These are phyloP conservation scores for Phaeodactylum tricornutum DNA, from an alignment of 108 stramenopile species.

Conservation along the genomic window DNA sequence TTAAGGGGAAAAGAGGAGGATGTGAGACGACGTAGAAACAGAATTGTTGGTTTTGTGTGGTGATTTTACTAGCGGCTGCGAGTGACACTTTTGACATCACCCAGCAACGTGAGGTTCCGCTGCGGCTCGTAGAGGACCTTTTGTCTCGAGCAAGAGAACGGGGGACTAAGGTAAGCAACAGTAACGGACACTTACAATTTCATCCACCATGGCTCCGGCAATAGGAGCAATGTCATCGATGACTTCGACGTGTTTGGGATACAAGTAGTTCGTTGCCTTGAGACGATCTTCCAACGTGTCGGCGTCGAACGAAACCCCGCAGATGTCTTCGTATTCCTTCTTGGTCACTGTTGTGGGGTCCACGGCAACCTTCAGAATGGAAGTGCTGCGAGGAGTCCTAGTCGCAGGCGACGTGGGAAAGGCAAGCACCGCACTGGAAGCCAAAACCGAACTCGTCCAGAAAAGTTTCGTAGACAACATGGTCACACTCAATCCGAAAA, in stretches of 20 bases:
- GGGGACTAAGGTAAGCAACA: neutral
- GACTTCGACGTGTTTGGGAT: constrained; percentile 89
- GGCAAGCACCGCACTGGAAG: neutral
- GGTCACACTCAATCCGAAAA: too few relatives aligned
- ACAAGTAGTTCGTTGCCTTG: constrained; percentile 51
- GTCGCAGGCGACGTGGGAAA: neutral
- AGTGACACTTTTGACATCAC: too few relatives aligned
- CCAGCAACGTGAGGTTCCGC: neutral
- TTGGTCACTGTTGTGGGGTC: constrained; percentile 64
- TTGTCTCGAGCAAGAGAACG: neutral
- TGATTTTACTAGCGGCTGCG: too few relatives aligned
- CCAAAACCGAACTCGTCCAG: neutral
- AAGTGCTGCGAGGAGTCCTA: neutral
- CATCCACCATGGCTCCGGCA: constrained; percentile 72
- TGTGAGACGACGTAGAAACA: neutral
- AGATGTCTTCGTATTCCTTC: constrained; percentile 77
- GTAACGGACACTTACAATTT: constrained; percentile 63
- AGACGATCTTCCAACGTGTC: constrained; percentile 34
- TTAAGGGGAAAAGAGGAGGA: neutral
- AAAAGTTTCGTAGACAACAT: too few relatives aligned
- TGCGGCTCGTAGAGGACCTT: neutral
- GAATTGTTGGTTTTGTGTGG: too few relatives aligned
- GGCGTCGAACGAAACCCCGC: constrained; percentile 61
- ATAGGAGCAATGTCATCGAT: constrained; percentile 76
- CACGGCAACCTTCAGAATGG: constrained; percentile 27